Conservation (phyloP, 176 grass and related monocot species). For the Olyra latifolia region DNA sequence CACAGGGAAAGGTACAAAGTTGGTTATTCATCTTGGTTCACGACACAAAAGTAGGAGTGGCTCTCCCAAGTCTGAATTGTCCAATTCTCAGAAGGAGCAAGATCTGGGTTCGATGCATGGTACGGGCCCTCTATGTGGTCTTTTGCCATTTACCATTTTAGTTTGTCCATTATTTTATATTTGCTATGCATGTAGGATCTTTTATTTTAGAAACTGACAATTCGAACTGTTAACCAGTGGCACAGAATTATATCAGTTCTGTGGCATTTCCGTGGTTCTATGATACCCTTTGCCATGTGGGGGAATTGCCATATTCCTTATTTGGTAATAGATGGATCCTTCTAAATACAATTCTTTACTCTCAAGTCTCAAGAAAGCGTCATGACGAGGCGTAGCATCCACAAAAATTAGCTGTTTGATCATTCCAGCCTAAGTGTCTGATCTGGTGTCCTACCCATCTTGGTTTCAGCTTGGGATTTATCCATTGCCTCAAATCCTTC, state of each 20-base stretch:
- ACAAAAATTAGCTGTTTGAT: not conserved
- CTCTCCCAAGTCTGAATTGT: constrained; percentile 77
- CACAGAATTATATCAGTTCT: not conserved
- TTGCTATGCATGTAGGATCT: constrained; percentile 16
- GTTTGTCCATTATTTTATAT: constrained; percentile 25
- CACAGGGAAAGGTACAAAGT: constrained; percentile 69
- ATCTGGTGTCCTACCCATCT: not conserved
- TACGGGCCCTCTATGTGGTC: constrained; percentile 43
- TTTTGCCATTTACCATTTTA: constrained; percentile 36
- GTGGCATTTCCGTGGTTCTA: constrained; percentile 11
- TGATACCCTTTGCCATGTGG: not conserved
- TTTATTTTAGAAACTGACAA: not conserved
- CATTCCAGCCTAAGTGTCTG: not conserved
- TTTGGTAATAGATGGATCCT: not conserved
- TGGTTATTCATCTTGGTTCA: constrained; percentile 90
- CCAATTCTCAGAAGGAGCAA: constrained; percentile 77
- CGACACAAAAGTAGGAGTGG: constrained; percentile 75
- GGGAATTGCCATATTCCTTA: not conserved
- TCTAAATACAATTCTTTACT: not conserved
- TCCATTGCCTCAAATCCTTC: not conserved
- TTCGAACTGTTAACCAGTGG: not conserved
- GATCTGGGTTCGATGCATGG: constrained; percentile 58
- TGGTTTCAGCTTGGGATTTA: not conserved
- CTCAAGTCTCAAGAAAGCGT: not conserved
- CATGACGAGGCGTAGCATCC: not conserved